Evolutionary conservation across 768 basidiomycete genomes (phyloP), one percentile per base, ranked within the genome.

Genomic region (Mycena maculata): DNA sequence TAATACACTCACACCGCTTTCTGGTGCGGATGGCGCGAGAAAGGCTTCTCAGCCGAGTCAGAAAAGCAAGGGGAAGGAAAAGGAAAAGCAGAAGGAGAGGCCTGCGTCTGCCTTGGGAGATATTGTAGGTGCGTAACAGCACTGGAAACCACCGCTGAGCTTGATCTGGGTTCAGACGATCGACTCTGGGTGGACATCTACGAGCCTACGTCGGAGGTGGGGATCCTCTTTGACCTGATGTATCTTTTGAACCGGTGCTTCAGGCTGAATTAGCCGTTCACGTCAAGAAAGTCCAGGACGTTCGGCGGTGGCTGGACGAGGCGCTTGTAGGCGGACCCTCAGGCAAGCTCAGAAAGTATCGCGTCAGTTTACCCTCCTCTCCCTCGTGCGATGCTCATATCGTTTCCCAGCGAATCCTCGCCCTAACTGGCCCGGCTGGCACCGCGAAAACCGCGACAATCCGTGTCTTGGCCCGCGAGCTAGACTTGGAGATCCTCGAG

Each of bases 401-500:
- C 12, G 0, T 31, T 39, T 60, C 27, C 4, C 62, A 98, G 93
- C 86, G 95, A 49, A 88, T 99, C 30, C 85, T 99, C 9, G 88
- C 88, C 0, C 79, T 99, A 13, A 92, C 93, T 3, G 97, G 97
- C 1, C 94, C 95, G 0, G 90, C 97, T 10, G 97, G 97, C 1
- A 88, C 90, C 0, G 97, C 89, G 0, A 99, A 99, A 82, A 98
- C 97, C 0, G 86, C 95, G 0, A 94, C 94, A 0, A 71, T 99
- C 3, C 87, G 88, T 28, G 86, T 95, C 2, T 80, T 99, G 23
- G 84, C 93, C 0, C 80, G 79, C 18, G 94, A 96, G 72, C 78
- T 96, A 71, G 87, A 84, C 2, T 88, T 93, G 58, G 92, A 96
- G 54, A 84, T 98, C 38, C 74, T 95, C 25, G 97, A 99, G 75